Evolutionary conservation across 129 eudicot genomes (phyloP).

Genomic region (Glebionis coronaria): DNA sequence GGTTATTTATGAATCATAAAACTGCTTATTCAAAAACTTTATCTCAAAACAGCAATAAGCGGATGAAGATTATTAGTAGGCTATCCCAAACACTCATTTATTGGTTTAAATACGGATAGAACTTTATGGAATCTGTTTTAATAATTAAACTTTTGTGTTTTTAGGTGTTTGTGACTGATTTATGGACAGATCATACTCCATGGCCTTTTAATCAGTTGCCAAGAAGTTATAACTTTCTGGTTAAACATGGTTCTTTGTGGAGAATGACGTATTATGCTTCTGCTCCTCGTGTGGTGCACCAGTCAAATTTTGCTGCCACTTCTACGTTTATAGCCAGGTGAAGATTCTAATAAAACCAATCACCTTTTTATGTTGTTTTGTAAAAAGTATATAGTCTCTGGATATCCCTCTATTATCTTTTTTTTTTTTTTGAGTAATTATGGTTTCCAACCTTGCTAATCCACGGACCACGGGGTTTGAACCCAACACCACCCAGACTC

Average conservation of each 20-base stretch:
- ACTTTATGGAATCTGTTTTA: slow-evolving; percentile 14
- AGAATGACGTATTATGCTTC: slow-evolving; percentile 82
- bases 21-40: no score
- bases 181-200: slow-evolving; percentile 97
- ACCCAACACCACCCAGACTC: no score
- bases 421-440: no score
- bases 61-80: no score
- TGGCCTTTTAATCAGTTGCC: slow-evolving; percentile 98
- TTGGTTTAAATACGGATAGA: not conserved
- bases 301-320: slow-evolving; percentile 93
- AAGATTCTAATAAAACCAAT: slow-evolving; percentile 17
- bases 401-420: slow-evolving; percentile 3
- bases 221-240: slow-evolving; percentile 90
- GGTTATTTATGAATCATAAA: no score
- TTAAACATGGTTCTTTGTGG: slow-evolving; percentile 91
- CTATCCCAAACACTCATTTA: no score
- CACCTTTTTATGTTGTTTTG: slow-evolving; percentile 10
- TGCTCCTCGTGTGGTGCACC: slow-evolving; percentile 83
- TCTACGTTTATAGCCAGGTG: slow-evolving; percentile 93
- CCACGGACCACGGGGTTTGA: no score
- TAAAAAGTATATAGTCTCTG: not conserved
- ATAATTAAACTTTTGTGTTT: slow-evolving; percentile 12
- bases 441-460: no score
- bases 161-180: slow-evolving; percentile 93
- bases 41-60: no score